Evolutionary conservation across 495 filamentous ascomycete genomes (phyloP).

Genomic region (Diplogelasinospora grovesii): DNA sequence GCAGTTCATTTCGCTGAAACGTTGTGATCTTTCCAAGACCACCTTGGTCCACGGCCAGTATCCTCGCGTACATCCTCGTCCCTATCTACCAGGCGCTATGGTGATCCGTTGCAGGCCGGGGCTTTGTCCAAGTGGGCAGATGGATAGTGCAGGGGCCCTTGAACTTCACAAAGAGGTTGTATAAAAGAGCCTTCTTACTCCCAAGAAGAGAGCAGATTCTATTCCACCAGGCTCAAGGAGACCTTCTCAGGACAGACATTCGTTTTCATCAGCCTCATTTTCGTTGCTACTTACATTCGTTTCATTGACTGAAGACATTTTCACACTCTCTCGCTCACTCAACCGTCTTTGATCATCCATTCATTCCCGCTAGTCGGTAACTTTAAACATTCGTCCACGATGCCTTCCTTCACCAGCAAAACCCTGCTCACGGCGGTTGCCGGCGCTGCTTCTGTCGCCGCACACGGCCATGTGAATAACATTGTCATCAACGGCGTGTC

Average conservation of each 20-base stretch:
- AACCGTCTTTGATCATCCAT: conserved; percentile 6
- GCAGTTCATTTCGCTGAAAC: conserved; percentile 20
- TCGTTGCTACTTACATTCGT: conserved; percentile 14
- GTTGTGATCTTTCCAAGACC: too few relatives aligned
- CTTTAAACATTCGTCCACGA: conserved; percentile 12
- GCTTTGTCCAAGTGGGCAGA: too few relatives aligned
- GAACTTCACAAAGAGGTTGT: too few relatives aligned
- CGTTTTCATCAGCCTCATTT: conserved; percentile 15
- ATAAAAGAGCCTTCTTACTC: neutral
- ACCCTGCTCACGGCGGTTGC: conserved; percentile 37
- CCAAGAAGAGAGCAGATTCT: neutral
- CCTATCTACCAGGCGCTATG: neutral
- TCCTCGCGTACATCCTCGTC: too few relatives aligned
- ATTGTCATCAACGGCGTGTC: conserved; percentile 53
- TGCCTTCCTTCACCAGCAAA: conserved; percentile 23
- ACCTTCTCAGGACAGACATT: conserved; percentile 3
- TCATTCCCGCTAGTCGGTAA: conserved; percentile 20
- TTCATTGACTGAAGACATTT: conserved; percentile 28
- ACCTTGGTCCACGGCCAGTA: too few relatives aligned
- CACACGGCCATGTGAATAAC: conserved; percentile 56
- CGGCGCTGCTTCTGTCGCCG: conserved; percentile 47
- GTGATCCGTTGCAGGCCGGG: too few relatives aligned
- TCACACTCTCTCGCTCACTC: conserved; percentile 7
- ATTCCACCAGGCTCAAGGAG: neutral
- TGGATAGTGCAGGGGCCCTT: too few relatives aligned